A percentile compares a stretch with the other conserved stretches of the same genome.
phyloP scores from a whole-genome alignment of 2,329 filamentous ascomycete species.

The Colletotrichum graminicola region DNA sequence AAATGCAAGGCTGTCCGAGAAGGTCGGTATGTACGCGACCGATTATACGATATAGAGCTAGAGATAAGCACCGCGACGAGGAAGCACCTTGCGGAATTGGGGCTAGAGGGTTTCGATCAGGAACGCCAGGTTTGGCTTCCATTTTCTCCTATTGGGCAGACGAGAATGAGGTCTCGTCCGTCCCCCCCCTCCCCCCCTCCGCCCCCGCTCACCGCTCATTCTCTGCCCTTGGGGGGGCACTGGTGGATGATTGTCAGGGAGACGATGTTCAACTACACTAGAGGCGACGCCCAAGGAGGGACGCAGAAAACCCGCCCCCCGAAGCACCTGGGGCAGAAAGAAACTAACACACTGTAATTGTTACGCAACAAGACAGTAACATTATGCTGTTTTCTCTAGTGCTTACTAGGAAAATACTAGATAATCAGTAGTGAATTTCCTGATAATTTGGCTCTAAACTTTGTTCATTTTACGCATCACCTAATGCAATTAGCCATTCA shows the following conservation, averaged over 20 bases:
- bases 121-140: constrained; percentile 27
- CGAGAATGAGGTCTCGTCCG: constrained; percentile 11
- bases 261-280: not conserved
- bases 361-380: too few species aligned
- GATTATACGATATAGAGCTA: not conserved
- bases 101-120: constrained; percentile 6
- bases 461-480: too few species aligned
- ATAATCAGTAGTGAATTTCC: too few species aligned
- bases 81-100: constrained; percentile 1
- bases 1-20: constrained; percentile 25
- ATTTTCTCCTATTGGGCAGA: not conserved
- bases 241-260: constrained; percentile 11
- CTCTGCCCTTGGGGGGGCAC: not conserved
- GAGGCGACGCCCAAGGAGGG: constrained; percentile 6
- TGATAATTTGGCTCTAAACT: too few species aligned
- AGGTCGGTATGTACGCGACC: constrained; percentile 14
- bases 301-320: constrained; percentile 1
- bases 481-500: too few species aligned
- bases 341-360: too few species aligned
- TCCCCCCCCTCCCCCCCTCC: too few species aligned
- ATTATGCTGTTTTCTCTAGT: too few species aligned
- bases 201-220: constrained; percentile 37
- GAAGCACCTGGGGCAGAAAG: too few species aligned
- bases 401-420: too few species aligned
- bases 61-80: not conserved